phyloP scores from a whole-genome alignment of 2,329 filamentous ascomycete species.

The Drechslera avenae region DNA sequence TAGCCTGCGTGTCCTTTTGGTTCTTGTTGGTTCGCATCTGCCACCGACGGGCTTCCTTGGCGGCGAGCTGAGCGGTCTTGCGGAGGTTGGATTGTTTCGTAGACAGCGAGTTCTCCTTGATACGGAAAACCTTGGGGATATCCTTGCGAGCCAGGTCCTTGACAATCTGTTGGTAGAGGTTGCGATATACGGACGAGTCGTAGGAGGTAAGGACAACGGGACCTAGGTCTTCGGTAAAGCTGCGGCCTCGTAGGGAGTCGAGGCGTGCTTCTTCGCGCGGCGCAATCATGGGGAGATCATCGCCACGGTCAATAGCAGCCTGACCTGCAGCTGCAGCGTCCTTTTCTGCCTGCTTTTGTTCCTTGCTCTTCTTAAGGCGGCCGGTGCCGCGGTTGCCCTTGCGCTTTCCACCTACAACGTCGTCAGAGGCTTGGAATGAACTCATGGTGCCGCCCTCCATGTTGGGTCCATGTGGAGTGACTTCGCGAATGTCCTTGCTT shows the following conservation, averaged over 20 bases:
- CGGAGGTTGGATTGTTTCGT: constrained; percentile 94
- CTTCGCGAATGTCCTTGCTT: constrained; percentile 72
- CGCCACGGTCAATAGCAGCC: constrained; percentile 77
- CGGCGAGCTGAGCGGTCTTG: constrained; percentile 94
- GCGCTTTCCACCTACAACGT: constrained; percentile 55
- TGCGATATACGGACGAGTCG: constrained; percentile 90
- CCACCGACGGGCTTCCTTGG: constrained; percentile 97
- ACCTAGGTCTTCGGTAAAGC: constrained; percentile 56
- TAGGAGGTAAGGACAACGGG: constrained; percentile 59
- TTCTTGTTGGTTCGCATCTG: constrained; percentile 98
- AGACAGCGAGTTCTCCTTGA: constrained; percentile 82
- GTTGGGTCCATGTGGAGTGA: constrained; percentile 76
- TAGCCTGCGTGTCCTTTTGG: constrained; percentile 94
- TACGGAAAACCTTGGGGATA: constrained; percentile 86
- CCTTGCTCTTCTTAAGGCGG: constrained; percentile 85
- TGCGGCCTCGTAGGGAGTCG: constrained; percentile 50
- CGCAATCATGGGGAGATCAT: constrained; percentile 68
- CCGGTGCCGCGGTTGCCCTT: constrained; percentile 60
- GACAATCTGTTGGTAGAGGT: constrained; percentile 97
- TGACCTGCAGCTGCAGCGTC: constrained; percentile 85
- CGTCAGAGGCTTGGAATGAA: constrained; percentile 74
- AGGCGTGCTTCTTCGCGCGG: constrained; percentile 63
- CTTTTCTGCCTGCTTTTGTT: constrained; percentile 71
- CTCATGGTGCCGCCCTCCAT: constrained; percentile 85
- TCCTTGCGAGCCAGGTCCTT: constrained; percentile 93